A percentile compares a stretch with the other conserved stretches of the same genome.
phyloP scores from a whole-genome alignment of 495 filamentous ascomycete genomes.

The Penicillium subrubescens region DNA sequence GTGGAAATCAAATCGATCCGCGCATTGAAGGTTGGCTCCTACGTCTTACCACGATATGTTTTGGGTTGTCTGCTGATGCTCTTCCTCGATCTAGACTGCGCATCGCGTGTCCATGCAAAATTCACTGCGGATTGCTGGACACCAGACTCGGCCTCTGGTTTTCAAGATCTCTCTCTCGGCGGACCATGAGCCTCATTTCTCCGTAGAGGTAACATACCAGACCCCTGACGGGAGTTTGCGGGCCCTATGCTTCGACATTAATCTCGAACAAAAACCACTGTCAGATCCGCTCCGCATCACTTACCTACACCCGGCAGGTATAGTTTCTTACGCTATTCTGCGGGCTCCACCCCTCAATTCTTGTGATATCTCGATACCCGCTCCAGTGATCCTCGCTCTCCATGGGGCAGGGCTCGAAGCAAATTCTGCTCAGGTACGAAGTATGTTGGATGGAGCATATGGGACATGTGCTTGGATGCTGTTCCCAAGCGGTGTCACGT shows the following conservation, averaged over 20 bases:
- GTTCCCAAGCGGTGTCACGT: conserved; percentile 60
- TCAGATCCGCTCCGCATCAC: conserved; percentile 58
- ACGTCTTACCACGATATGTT: background rate
- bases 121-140: background rate
- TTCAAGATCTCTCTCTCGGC: background rate
- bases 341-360: conserved; percentile 49
- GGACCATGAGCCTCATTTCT: background rate
- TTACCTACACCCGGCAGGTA: conserved; percentile 55
- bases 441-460: conserved; percentile 50
- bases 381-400: conserved; percentile 21
- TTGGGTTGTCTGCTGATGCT: background rate
- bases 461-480: conserved; percentile 59
- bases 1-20: background rate
- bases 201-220: background rate
- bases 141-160: background rate
- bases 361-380: background rate
- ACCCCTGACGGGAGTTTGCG: background rate
- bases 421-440: conserved; percentile 45
- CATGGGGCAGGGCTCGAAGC: conserved; percentile 63
- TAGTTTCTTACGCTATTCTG: conserved; percentile 64
- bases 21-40: background rate
- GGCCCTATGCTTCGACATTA: background rate
- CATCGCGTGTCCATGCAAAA: background rate
- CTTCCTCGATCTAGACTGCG: background rate
- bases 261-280: conserved; percentile 13